Base-by-base conservation (phyloP, 768 basidiomycete species). In the Tylopilus vinaceipallidus region DNA sequence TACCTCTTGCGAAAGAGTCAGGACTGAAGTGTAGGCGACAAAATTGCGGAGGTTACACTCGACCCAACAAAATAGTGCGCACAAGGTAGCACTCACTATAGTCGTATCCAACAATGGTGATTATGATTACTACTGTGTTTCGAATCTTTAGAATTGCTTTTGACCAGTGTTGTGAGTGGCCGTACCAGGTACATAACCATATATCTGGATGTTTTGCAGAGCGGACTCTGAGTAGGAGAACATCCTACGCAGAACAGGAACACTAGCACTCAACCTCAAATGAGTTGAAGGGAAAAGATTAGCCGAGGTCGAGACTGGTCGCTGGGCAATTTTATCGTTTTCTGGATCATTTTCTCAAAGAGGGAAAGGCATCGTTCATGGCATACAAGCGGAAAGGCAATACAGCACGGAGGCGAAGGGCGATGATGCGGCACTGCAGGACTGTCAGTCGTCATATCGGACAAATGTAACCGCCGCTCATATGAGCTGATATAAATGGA, bases 1-100 rank as follows among this genome's bases (percentile, higher is more conserved):
- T 43, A 57, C 56, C 44, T 57, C 56, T 39, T 37, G 29, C 12
- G 56, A n/a, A 33, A 57, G 40, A 3, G 54, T 57, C 22, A 57
- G 55, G 26, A 40, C 56, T 57, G n/a, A 26, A 41, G 40, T 13
- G 24, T 22, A 14, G 11, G 24, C 2, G 22, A 19, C 1, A n/a
- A 22, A 42, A 17, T 33, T 23, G 22, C 7, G 7, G 13, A 33
- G 33, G 8, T 41, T 23, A 23, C 13, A 22, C 9, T 4, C 19
- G n/a, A 23, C 8, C n/a, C 20, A 20, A 14, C 20, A 12, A 3
- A 26, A 29, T 6, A 48, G 12, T 19, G 19, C 30, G 24, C 14
- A 41, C 14, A 10, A 19, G 12, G 5, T 2, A 29, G 9, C 13
- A 9, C 58, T 49, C 33, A 52, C 58, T 11, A 16, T 60, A 59